Percentiles rank a stretch among this genome's conserved stretches.
Evolutionary conservation across 805 yeast genomes (phyloP).

Genomic region (Sugiyamaella qingdaonensis): DNA sequence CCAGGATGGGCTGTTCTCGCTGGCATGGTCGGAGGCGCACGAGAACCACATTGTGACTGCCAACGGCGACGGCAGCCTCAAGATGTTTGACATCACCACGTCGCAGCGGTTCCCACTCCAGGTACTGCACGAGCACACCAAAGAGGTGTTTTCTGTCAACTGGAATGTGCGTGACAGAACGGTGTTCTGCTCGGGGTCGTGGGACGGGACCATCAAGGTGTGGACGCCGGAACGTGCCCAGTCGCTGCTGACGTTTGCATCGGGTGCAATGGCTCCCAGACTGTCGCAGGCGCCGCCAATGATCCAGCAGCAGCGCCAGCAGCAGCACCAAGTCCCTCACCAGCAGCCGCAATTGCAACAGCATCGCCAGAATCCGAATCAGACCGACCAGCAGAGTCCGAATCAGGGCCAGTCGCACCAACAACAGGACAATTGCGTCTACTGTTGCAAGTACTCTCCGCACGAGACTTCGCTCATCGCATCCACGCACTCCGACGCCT

Average conservation of each 20-base stretch:
- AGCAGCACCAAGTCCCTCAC: slow-evolving; percentile 22
- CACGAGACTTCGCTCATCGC: slow-evolving; percentile 69
- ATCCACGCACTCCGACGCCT: slow-evolving; percentile 71
- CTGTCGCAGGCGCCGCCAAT: slow-evolving; percentile 8
- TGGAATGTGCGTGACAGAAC: slow-evolving; percentile 71
- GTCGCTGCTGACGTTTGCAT: slow-evolving; percentile 18
- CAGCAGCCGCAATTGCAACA: slow-evolving; percentile 26
- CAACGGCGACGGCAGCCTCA: slow-evolving; percentile 86
- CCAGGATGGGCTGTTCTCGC: slow-evolving; percentile 86
- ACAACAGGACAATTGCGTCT: slow-evolving; percentile 52
- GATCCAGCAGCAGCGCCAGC: slow-evolving; percentile 10
- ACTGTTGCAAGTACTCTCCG: slow-evolving; percentile 78
- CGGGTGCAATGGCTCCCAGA: slow-evolving; percentile 24
- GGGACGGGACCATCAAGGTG: slow-evolving; percentile 86
- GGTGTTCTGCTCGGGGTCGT: slow-evolving; percentile 70
- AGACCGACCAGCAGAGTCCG: no score
- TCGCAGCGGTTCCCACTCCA: slow-evolving; percentile 26
- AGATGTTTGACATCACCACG: slow-evolving; percentile 66
- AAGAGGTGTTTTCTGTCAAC: slow-evolving; percentile 68
- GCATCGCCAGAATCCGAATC: no score
- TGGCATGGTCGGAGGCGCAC: slow-evolving; percentile 86
- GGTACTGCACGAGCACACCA: slow-evolving; percentile 57
- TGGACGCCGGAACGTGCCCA: slow-evolving; percentile 28
- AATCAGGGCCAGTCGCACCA: neutral
- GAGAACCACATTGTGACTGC: slow-evolving; percentile 82